Evolutionary conservation across 345 rosid species (phyloP).

Genomic region (Combretum micranthum): DNA sequence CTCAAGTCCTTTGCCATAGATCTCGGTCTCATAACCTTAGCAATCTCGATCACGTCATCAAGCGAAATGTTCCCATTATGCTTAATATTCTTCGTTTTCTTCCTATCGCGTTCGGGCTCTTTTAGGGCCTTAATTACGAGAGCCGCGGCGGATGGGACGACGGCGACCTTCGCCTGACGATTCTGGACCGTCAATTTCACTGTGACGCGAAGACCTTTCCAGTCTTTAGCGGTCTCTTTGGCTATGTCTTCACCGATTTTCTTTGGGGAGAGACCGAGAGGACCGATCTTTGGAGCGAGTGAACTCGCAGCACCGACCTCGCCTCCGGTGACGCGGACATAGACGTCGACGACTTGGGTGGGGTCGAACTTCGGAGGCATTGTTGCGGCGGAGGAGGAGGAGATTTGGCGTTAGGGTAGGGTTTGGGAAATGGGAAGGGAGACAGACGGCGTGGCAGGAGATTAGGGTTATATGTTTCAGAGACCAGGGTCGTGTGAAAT

Average conservation of each 20-base stretch:
- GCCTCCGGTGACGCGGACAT: slow-evolving; percentile 63
- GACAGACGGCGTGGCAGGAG: too few relatives aligned
- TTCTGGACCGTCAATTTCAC: slow-evolving; percentile 67
- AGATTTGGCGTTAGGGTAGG: too few relatives aligned
- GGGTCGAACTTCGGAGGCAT: slow-evolving; percentile 77
- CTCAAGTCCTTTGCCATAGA: slow-evolving; percentile 53
- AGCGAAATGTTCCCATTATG: slow-evolving; percentile 46
- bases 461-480: too few relatives aligned
- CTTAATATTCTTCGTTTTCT: slow-evolving; percentile 44
- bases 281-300: slow-evolving; percentile 56
- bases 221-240: slow-evolving; percentile 62
- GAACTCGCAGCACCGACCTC: slow-evolving; percentile 65
- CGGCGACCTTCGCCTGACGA: slow-evolving; percentile 57
- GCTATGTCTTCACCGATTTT: slow-evolving; percentile 69
- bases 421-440: too few relatives aligned
- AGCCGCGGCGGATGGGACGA: slow-evolving; percentile 62
- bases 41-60: slow-evolving; percentile 56
- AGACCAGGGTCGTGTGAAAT: too few relatives aligned
- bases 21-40: slow-evolving; percentile 40
- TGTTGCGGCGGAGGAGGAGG: too few relatives aligned
- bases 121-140: slow-evolving; percentile 51
- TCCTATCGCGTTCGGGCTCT: slow-evolving; percentile 58
- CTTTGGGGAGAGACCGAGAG: slow-evolving; percentile 58
- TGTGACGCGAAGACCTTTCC: slow-evolving; percentile 65
- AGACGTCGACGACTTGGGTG: slow-evolving; percentile 54